These are phyloP conservation scores for Hericium erinaceus DNA, from an alignment of 768 basidiomycete genomes.

Conservation along the genomic window DNA sequence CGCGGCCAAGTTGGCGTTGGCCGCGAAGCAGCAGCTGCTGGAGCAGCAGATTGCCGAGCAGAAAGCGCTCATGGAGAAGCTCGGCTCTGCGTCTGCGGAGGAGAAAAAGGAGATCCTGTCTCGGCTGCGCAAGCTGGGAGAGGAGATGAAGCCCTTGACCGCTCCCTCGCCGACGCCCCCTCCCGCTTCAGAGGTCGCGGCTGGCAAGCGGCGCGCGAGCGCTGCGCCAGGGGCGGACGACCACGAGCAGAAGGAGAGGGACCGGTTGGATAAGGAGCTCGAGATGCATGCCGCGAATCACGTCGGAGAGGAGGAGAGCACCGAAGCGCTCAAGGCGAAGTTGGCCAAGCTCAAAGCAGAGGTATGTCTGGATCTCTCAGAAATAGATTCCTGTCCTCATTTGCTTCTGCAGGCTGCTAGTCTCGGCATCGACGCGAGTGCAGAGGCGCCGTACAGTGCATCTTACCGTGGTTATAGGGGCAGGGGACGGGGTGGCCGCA, in stretches of 20 bases:
- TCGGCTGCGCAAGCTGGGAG: slow-evolving; percentile 62
- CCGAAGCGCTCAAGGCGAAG: slow-evolving; percentile 65
- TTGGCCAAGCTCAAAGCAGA: slow-evolving; percentile 73
- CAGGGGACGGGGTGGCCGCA: slow-evolving; percentile 54
- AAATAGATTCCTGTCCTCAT: not conserved
- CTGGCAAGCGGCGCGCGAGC: slow-evolving; percentile 17
- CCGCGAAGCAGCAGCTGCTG: slow-evolving; percentile 64
- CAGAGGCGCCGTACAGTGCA: slow-evolving; percentile 26
- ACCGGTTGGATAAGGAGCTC: slow-evolving; percentile 76
- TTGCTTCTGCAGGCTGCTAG: slow-evolving; percentile 49
- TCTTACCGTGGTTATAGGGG: slow-evolving; percentile 42
- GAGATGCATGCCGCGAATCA: slow-evolving; percentile 47
- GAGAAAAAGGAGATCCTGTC: slow-evolving; percentile 78
- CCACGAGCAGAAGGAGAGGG: slow-evolving; percentile 47
- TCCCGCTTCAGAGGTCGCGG: slow-evolving; percentile 19
- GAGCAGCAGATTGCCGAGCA: slow-evolving; percentile 85
- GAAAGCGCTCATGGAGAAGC: slow-evolving; percentile 69
- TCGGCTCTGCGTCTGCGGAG: slow-evolving; percentile 51
- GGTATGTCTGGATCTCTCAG: slow-evolving; percentile 32
- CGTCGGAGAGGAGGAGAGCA: slow-evolving; percentile 43
- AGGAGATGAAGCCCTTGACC: slow-evolving; percentile 58
- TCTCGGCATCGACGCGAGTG: slow-evolving; percentile 45
- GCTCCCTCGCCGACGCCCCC: slow-evolving; percentile 20
- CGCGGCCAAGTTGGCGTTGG: slow-evolving; percentile 40
- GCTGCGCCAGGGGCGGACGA: slow-evolving; percentile 29